A percentile compares a stretch with the other conserved stretches of the same genome.
These are phyloP conservation scores for Thozetella sp. DNA, from an alignment of 495 filamentous ascomycete species.

Conservation along the genomic window DNA sequence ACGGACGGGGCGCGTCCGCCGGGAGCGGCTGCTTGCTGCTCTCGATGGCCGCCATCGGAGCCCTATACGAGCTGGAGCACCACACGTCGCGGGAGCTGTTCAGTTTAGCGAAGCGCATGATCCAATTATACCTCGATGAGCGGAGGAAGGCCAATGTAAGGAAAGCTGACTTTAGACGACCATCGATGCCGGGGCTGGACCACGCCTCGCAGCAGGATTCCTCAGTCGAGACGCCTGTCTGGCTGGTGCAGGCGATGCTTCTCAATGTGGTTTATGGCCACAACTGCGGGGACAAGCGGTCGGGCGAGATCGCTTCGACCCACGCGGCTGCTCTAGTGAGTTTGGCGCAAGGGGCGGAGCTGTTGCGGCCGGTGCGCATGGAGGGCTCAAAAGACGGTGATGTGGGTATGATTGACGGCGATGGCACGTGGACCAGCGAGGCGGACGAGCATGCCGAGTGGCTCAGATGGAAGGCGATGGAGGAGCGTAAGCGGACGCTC, in stretches of 20 bases:
- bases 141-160: slow-evolving; percentile 87
- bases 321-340: slow-evolving; percentile 91
- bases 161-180: slow-evolving; percentile 70
- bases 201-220: slow-evolving; percentile 58
- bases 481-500: slow-evolving; percentile 93
- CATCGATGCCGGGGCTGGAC: slow-evolving; percentile 41
- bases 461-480: slow-evolving; percentile 83
- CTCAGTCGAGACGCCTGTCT: slow-evolving; percentile 81
- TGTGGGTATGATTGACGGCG: slow-evolving; percentile 42
- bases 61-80: slow-evolving; percentile 88
- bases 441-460: slow-evolving; percentile 80
- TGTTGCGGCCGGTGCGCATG: slow-evolving; percentile 58
- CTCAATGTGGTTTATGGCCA: slow-evolving; percentile 96
- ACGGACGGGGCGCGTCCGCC: slow-evolving; percentile 68
- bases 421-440: slow-evolving; percentile 43
- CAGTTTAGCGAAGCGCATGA: slow-evolving; percentile 93
- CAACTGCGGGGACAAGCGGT: slow-evolving; percentile 88
- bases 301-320: slow-evolving; percentile 87
- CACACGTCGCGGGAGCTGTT: slow-evolving; percentile 83
- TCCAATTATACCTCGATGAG: slow-evolving; percentile 91
- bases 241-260: slow-evolving; percentile 98
- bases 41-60: slow-evolving; percentile 95
- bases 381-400: slow-evolving; percentile 39
- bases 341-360: slow-evolving; percentile 82
- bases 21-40: slow-evolving; percentile 90